Base-by-base conservation (phyloP, 148 eudicot genomes). In the Silene uniflora region DNA sequence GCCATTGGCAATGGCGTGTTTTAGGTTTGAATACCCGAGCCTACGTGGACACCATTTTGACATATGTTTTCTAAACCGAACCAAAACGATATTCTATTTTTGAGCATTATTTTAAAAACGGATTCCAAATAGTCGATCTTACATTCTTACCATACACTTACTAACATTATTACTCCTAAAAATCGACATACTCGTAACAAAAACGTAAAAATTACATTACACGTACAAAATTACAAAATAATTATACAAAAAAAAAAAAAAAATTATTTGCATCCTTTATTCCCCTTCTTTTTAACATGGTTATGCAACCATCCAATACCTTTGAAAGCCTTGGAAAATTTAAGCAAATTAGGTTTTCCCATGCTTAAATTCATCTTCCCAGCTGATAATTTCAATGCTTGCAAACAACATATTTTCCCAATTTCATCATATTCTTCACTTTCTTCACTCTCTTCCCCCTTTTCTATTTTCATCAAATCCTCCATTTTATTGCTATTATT, bases 351-450 rank as follows among this genome's bases (percentile, higher is more conserved):
- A 56, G 94, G 85, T 82, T 75, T 86, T 11, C 85, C 89, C 90
- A 92, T 85, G 35, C 90, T 94, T 69, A 90, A 72, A 81, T 89
- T 95, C 94, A 89, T 89, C 83, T 92, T 96, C 78, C 91, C 89
- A 13, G 91, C 76, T 32, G 99, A 92, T 54, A 95, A 86, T 63
- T 91, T 92, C 69, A 95, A 77, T 19, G 97, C 98, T 79, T 89
- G 94, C 39, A 95, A 79, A 58, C 99, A 95, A 63, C 97, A 94
- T 67, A 94, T 42, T 42, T 92, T 86, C 17, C 80, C 92, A 60
- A 66, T 76, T 16, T 69, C 79, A 49, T 65, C 79, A 55, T 65
- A 84, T 14, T 76, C 83, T 0, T 82, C 88, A 0, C 75, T 90
- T 0, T 83, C 84, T 9, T 81, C 82, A 56, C 75, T 82, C 11